These are phyloP conservation scores for Imleria badia DNA, from an alignment of 768 basidiomycete genomes.

Conservation along the genomic window DNA sequence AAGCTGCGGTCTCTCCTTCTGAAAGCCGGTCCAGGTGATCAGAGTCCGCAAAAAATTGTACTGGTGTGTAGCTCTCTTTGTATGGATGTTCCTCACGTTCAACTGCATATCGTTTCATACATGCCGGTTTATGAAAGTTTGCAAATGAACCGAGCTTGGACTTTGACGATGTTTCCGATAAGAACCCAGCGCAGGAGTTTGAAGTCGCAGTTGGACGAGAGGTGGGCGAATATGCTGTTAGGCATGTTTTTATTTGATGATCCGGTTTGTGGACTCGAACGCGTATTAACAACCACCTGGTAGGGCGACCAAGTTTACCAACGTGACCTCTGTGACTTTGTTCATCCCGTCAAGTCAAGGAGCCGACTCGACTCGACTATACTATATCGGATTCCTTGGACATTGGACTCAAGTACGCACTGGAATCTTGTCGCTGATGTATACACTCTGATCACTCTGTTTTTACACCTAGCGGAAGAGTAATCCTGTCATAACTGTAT, in stretches of 20 bases:
- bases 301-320: constrained; percentile 86
- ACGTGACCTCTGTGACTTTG: constrained; percentile 75
- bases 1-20: constrained; percentile 79
- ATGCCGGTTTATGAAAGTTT: constrained; percentile 47
- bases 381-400: constrained; percentile 85
- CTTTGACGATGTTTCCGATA: constrained; percentile 69
- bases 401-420: constrained; percentile 70
- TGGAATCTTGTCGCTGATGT: neutral
- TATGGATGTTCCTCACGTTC: neutral
- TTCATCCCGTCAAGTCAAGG: constrained; percentile 82
- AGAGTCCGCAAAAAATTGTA: constrained; percentile 70
- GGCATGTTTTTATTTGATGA: constrained; percentile 43
- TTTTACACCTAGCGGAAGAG: constrained; percentile 58
- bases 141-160: constrained; percentile 77
- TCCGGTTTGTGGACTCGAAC: neutral
- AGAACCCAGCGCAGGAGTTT: constrained; percentile 69
- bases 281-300: neutral
- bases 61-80: constrained; percentile 49
- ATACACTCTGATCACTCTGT: neutral
- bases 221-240: constrained; percentile 82
- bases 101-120: neutral
- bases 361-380: constrained; percentile 72
- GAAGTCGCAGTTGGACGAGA: constrained; percentile 67
- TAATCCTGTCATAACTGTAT: constrained; percentile 80
- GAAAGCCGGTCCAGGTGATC: constrained; percentile 78